These are phyloP conservation scores for Didymellaceae sp. DNA, from an alignment of 2,329 filamentous ascomycete genomes.

Conservation along the genomic window DNA sequence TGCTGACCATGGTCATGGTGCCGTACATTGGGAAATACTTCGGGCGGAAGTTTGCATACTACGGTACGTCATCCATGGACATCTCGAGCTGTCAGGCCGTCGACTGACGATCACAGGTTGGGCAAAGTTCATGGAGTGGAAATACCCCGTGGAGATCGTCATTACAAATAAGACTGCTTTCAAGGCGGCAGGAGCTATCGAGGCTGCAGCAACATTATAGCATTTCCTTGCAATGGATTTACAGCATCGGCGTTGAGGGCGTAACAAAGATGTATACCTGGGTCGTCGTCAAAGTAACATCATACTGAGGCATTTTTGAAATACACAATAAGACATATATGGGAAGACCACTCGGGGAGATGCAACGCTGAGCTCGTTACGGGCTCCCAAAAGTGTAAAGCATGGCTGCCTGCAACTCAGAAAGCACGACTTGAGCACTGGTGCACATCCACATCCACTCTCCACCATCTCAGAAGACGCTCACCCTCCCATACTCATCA, in stretches of 20 bases:
- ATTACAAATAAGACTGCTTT: conserved; percentile 55
- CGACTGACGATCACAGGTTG: conserved; percentile 70
- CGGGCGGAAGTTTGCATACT: conserved; percentile 93
- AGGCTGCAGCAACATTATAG: conserved; percentile 55
- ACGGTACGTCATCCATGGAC: conserved; percentile 69
- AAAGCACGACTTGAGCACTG: too few relatives aligned
- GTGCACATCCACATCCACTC: too few relatives aligned
- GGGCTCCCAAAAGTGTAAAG: too few relatives aligned
- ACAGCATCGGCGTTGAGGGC: conserved; percentile 17
- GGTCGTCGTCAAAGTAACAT: neutral
- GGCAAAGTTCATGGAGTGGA: conserved; percentile 94
- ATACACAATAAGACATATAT: neutral
- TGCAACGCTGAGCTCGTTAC: too few relatives aligned
- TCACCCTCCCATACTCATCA: neutral
- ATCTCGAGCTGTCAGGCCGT: neutral
- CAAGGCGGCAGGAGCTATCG: conserved; percentile 55
- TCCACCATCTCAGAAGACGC: neutral
- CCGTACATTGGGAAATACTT: conserved; percentile 95
- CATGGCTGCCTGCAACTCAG: too few relatives aligned
- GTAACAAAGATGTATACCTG: neutral
- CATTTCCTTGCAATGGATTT: neutral
- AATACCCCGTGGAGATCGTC: conserved; percentile 79
- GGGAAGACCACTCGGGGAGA: neutral
- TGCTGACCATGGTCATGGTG: conserved; percentile 92
- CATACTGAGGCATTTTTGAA: neutral